Conservation (phyloP, 2,329 filamentous ascomycete genomes). For the Zarea fungicola region DNA sequence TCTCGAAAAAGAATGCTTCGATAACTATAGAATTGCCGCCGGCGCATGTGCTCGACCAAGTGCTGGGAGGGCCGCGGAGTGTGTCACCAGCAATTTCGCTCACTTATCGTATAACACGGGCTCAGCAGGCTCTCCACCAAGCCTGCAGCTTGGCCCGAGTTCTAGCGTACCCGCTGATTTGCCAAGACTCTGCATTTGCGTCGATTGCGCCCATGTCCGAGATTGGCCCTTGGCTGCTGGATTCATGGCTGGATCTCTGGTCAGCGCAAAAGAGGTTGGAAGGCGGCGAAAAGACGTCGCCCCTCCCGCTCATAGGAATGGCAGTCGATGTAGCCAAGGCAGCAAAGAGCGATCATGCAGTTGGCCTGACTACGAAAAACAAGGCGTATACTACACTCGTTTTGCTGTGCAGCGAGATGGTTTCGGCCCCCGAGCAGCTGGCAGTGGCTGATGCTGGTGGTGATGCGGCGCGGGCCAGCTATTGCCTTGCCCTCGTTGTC, state of each 20-base stretch:
- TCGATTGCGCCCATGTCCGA: constrained; percentile 33
- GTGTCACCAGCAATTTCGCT: constrained; percentile 20
- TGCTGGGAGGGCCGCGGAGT: constrained; percentile 23
- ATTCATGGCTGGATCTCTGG: constrained; percentile 40
- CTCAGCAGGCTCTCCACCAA: constrained; percentile 43
- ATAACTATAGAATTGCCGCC: constrained; percentile 34
- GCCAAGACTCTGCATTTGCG: constrained; percentile 27
- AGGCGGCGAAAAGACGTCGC: constrained; percentile 23
- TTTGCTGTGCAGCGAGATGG: constrained; percentile 38
- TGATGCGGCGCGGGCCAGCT: constrained; percentile 26
- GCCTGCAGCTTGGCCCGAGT: constrained; percentile 39
- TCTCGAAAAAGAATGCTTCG: constrained; percentile 23
- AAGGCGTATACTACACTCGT: constrained; percentile 36
- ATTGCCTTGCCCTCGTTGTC: constrained; percentile 34
- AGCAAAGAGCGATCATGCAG: constrained; percentile 15
- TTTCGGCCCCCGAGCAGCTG: constrained; percentile 27
- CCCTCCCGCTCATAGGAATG: constrained; percentile 32
- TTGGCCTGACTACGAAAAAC: constrained; percentile 21
- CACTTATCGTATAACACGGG: constrained; percentile 35
- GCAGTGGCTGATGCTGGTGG: constrained; percentile 23
- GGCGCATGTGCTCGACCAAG: constrained; percentile 30
- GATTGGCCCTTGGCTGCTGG: constrained; percentile 44
- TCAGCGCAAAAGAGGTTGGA: constrained; percentile 35
- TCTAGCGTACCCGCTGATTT: constrained; percentile 35
- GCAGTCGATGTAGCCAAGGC: constrained; percentile 30